phyloP scores from a whole-genome alignment of 768 basidiomycete genomes.

The Phaeotremella fagi region DNA sequence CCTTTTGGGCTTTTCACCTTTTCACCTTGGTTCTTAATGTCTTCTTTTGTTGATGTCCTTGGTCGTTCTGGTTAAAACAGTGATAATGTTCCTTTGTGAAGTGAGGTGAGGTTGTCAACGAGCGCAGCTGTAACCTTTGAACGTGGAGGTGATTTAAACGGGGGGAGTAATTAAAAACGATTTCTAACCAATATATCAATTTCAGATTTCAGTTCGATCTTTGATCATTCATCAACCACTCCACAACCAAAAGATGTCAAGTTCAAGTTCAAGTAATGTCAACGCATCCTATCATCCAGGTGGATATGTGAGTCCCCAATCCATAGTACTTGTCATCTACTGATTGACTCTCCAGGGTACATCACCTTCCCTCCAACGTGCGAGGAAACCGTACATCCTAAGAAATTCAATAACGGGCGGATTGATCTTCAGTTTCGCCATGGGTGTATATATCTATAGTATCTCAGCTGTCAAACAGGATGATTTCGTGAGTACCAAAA shows the following conservation, averaged over 20 bases:
- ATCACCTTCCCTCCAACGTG: slow-evolving; percentile 81
- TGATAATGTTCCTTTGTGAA: not conserved
- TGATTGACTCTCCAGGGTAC: slow-evolving; percentile 58
- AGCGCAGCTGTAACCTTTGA: not conserved
- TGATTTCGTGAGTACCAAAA: slow-evolving; percentile 55
- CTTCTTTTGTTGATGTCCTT: not conserved
- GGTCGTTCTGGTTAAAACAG: not conserved
- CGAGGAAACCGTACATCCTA: slow-evolving; percentile 74
- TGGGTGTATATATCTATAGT: slow-evolving; percentile 84
- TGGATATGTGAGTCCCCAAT: slow-evolving; percentile 20
- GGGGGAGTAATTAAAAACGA: not conserved
- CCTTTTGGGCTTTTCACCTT: not conserved
- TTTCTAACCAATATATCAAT: not conserved
- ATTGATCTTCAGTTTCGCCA: slow-evolving; percentile 65
- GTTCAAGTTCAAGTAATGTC: slow-evolving; percentile 3
- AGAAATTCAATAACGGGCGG: slow-evolving; percentile 76
- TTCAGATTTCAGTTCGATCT: not conserved
- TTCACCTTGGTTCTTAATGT: not conserved
- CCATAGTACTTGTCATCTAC: not conserved
- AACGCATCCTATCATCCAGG: slow-evolving; percentile 26
- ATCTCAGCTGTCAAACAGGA: slow-evolving; percentile 93
- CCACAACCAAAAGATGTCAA: not conserved
- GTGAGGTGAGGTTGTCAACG: not conserved
- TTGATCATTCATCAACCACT: not conserved
- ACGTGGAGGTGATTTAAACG: not conserved